Base-by-base conservation (phyloP, 78 protist genomes). In the Dictyostelium intermedium region DNA sequence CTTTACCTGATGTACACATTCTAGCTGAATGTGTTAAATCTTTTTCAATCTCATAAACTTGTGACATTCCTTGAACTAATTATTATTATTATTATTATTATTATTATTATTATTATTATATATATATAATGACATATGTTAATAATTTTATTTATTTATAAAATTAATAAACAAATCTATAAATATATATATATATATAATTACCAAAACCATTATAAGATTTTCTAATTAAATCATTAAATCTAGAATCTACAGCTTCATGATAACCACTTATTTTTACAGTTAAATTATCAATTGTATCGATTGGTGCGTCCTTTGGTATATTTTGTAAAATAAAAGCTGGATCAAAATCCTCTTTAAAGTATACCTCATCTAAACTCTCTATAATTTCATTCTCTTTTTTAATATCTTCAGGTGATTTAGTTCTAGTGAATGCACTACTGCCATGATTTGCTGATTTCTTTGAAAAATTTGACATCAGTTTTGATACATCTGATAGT, bases 41-140 rank as follows among this genome's bases (percentile, higher is more conserved):
- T n/a, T 80, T 56, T 69, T 89, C 93, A 69, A 89, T 89, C 23
- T 89, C 93, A 89, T 89, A 89, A 32, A 89, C 93, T 69, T 89
- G 93, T 80, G 93, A 89, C 86, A 89, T 78, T 41, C 93, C 93
- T 80, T 87, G 72, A 45, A 87, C 93, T 87, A 5, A 73, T 73
- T 5, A 30, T 73, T 14, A 73, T 73, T 50, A 80, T 45, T 23
- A 53, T 27, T 2, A 30, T 30, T 32, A 45, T 45, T 8, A 45
- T 45, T 8, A 45, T 45, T 8, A 45, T 45, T 8, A 45, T 45
- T 8, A 45, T 45, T 8, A 45, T 45, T 8, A 45, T 45, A 9
- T n/a, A n/a, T n/a, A n/a, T n/a, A 45, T 45, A 9, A 45, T 45
- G 1, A 45, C 7, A 9, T n/a, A 45, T 35, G 5, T 5, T 32